Base-by-base conservation (phyloP, 2,329 filamentous ascomycete genomes). In the Beauveria varroae region DNA sequence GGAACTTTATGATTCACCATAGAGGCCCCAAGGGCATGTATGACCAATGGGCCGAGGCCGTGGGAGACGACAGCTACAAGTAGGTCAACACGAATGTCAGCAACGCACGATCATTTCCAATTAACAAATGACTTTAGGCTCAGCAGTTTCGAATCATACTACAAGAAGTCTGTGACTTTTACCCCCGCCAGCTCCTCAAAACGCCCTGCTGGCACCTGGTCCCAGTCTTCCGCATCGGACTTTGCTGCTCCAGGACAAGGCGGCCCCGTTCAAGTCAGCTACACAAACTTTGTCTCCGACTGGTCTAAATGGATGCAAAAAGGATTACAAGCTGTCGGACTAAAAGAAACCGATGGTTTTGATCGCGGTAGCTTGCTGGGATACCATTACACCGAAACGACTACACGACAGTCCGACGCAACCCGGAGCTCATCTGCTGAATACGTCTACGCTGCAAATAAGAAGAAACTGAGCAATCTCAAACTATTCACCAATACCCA, bases 401-500 rank as follows among this genome's bases (percentile, higher is more conserved):
- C 68, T 0, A 67, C 69, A 0, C 54, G 62, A 40, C 1, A 62
- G 64, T 18, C 62, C 61, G 67, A 65, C 1, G 67, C 61, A 2
- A 67, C 67, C 3, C 65, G 69, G 8, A 70, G 68, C 22, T 66
- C 68, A 1, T 71, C 69, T 2, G 66, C 66, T 1, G 62, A 68
- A 30, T 71, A 67, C 37, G 49, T 70, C n/a, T 66, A 69, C 47
- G 28, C 57, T 12, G 69, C 68, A 0, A 71, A 68, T 4, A 66
- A 67, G 12, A 64, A 65, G 34, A 62, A 66, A 2, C 3, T 43
- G 1, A 67, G 69, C 0, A 69, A 73, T 8, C 68, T 81, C 3
- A 74, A 68, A 3, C 67, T 81, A 0, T 81, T 76, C 55, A 69
- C 67, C 0, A 61, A 72, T 4, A 79, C 78, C 0, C 68, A 76